phyloP scores from a whole-genome alignment of 768 basidiomycete species.

The Phanerochaete carnosa region DNA sequence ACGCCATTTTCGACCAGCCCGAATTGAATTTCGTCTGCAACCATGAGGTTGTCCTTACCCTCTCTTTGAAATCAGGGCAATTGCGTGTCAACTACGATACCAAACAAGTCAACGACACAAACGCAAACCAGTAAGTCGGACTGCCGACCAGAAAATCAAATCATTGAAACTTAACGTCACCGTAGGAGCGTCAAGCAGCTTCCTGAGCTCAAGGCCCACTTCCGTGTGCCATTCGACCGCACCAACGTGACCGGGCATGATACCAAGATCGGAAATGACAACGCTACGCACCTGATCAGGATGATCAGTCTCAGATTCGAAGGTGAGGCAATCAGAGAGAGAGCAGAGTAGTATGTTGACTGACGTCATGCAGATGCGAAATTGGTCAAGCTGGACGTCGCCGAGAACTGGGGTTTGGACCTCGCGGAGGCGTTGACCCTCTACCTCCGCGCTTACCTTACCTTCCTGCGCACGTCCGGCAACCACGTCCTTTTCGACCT shows the following conservation, averaged over 20 bases:
- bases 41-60: conserved; percentile 23
- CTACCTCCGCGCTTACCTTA: conserved; percentile 21
- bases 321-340: conserved; percentile 5
- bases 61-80: conserved; percentile 20
- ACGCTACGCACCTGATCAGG: conserved; percentile 10
- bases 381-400: not conserved
- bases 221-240: conserved; percentile 18
- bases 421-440: conserved; percentile 5
- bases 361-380: conserved; percentile 6
- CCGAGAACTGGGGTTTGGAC: not conserved
- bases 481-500: conserved; percentile 24
- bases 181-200: not conserved
- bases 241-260: conserved; percentile 13
- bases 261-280: conserved; percentile 14
- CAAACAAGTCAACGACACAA: not conserved
- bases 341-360: not conserved
- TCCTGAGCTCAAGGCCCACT: conserved; percentile 7
- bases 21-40: conserved; percentile 28
- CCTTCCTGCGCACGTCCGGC: conserved; percentile 19
- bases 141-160: not conserved
- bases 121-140: not conserved
- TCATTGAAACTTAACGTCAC: conserved; percentile 1
- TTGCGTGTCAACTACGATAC: conserved; percentile 14
- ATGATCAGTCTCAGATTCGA: conserved; percentile 14
- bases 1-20: conserved; percentile 19